Evolutionary conservation across 306 rosid genomes (phyloP).

Genomic region (Prunus armeniaca): DNA sequence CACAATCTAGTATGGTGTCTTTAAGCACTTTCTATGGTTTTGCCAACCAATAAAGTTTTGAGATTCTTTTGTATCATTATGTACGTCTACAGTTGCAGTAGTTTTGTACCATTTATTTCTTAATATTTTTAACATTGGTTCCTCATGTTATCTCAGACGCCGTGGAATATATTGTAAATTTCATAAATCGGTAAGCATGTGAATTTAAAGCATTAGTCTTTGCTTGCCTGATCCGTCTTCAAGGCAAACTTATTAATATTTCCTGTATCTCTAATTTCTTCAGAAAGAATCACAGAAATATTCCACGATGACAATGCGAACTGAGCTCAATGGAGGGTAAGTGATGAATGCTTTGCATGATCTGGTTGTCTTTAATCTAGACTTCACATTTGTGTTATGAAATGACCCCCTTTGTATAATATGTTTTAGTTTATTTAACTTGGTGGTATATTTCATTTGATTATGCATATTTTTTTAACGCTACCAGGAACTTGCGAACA

Average conservation of each 20-base stretch:
- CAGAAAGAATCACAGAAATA: constrained; percentile 75
- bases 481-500: constrained; percentile 69
- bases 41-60: background rate
- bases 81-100: background rate
- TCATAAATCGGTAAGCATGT: constrained; percentile 72
- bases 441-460: background rate
- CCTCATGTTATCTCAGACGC: constrained; percentile 58
- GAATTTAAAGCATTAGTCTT: constrained; percentile 4
- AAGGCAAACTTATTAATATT: background rate
- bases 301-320: constrained; percentile 58
- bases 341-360: constrained; percentile 24
- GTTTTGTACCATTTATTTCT: constrained; percentile 16
- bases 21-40: background rate
- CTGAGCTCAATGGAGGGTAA: constrained; percentile 93
- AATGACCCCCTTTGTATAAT: constrained; percentile 9
- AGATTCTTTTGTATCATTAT: background rate
- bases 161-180: constrained; percentile 69
- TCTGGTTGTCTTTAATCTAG: background rate
- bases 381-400: constrained; percentile 2
- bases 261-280: constrained; percentile 22
- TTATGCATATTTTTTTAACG: constrained; percentile 14
- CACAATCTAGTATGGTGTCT: background rate
- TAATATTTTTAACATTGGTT: constrained; percentile 18
- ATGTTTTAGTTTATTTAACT: constrained; percentile 9
- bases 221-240: constrained; percentile 17